phyloP scores from a whole-genome alignment of 768 basidiomycete species.

The Mrakia gelida region DNA sequence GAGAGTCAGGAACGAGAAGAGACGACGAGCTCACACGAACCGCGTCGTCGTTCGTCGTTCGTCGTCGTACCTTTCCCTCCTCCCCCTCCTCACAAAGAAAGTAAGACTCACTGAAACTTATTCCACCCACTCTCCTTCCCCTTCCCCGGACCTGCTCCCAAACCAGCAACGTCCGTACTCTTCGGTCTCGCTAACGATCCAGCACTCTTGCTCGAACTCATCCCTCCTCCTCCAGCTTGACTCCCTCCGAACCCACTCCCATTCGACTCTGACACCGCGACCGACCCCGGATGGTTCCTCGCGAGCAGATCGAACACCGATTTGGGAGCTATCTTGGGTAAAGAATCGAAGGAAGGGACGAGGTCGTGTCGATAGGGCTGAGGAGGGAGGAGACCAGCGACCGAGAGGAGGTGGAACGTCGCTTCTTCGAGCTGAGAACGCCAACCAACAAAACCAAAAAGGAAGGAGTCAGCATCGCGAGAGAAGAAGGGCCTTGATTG shows the following conservation, averaged over 20 bases:
- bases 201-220: background rate
- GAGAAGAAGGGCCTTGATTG: background rate
- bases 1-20: background rate
- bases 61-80: no score
- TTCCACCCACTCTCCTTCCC: background rate
- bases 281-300: background rate
- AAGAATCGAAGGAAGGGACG: background rate
- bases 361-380: background rate
- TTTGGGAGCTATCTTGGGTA: background rate
- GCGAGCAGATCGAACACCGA: background rate
- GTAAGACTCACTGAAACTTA: background rate
- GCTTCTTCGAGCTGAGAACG: background rate
- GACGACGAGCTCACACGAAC: background rate
- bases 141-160: background rate
- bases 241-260: background rate
- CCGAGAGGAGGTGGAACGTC: background rate
- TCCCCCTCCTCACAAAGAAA: background rate
- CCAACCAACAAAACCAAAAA: no score
- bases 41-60: background rate
- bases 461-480: no score
- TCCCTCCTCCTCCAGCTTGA: background rate
- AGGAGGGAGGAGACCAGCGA: background rate
- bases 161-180: background rate
- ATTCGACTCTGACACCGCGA: background rate
- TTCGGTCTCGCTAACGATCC: background rate